phyloP scores from a whole-genome alignment of 2,329 filamentous ascomycete genomes.

The Curvularia spicifera region DNA sequence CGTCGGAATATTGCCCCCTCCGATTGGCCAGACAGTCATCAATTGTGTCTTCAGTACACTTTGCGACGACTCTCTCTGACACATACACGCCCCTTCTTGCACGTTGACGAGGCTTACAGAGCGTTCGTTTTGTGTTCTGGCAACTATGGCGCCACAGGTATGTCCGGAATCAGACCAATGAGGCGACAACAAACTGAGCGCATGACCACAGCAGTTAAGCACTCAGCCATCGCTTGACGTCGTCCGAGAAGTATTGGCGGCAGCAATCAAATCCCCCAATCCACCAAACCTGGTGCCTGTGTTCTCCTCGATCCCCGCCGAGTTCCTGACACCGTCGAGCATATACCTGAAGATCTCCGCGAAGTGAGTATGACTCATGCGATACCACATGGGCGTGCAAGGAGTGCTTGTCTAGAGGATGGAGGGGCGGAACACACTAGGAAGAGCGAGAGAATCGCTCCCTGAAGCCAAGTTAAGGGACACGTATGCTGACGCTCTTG shows the following conservation, averaged over 20 bases:
- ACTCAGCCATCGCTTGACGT: slow-evolving; percentile 68
- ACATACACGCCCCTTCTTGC: background rate
- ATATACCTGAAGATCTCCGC: slow-evolving; percentile 91
- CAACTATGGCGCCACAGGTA: slow-evolving; percentile 39
- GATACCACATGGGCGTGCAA: slow-evolving; percentile 1
- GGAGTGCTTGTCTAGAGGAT: background rate
- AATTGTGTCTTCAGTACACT: slow-evolving; percentile 25
- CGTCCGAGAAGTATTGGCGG: slow-evolving; percentile 62
- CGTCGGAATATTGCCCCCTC: slow-evolving; percentile 12
- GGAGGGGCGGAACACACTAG: background rate
- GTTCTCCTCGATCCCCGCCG: slow-evolving; percentile 84
- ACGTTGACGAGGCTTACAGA: background rate
- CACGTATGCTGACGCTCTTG: slow-evolving; percentile 18
- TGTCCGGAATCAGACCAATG: slow-evolving; percentile 14
- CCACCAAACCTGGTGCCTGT: slow-evolving; percentile 81
- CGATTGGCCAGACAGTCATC: slow-evolving; percentile 24
- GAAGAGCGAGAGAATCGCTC: background rate
- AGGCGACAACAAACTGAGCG: slow-evolving; percentile 33
- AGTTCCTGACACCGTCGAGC: slow-evolving; percentile 91
- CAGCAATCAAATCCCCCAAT: slow-evolving; percentile 59
- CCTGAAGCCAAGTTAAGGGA: background rate
- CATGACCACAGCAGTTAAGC: slow-evolving; percentile 48
- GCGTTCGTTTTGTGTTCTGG: slow-evolving; percentile 3
- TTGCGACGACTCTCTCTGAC: slow-evolving; percentile 13
- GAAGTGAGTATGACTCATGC: slow-evolving; percentile 61